Evolutionary conservation across 805 yeast genomes (phyloP).

Genomic region (Candida succiphila): DNA sequence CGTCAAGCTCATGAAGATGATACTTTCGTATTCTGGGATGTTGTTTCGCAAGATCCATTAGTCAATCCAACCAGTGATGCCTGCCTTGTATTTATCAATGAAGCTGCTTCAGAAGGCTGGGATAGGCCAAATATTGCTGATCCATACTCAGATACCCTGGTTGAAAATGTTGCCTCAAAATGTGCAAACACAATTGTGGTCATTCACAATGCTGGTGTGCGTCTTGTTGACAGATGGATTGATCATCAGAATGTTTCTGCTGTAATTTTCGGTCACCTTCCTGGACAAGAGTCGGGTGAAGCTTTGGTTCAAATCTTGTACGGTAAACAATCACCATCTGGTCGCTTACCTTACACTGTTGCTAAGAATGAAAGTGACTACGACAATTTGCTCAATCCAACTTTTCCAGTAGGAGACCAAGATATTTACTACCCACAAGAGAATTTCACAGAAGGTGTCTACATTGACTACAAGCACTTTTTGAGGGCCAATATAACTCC

Average conservation of each 20-base stretch:
- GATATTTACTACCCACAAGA: conserved; percentile 29
- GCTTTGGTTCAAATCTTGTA: conserved; percentile 49
- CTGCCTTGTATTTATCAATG: conserved; percentile 43
- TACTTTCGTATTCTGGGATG: conserved; percentile 7
- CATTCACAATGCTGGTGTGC: conserved; percentile 52
- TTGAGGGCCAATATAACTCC: conserved; percentile 47
- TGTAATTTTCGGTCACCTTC: conserved; percentile 31
- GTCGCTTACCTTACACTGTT: conserved; percentile 53
- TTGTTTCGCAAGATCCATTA: conserved; percentile 29
- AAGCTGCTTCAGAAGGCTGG: conserved; percentile 53
- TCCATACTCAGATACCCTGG: conserved; percentile 43
- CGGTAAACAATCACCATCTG: conserved; percentile 56
- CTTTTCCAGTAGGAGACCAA: conserved; percentile 15
- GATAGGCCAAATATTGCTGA: conserved; percentile 43
- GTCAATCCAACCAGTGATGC: conserved; percentile 35
- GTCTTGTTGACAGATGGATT: conserved; percentile 44
- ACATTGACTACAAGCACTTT: conserved; percentile 47
- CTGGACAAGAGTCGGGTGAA: conserved; percentile 36
- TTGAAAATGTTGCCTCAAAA: conserved; percentile 35
- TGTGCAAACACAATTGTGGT: conserved; percentile 49
- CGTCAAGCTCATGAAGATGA: conserved; percentile 25
- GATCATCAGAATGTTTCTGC: conserved; percentile 50
- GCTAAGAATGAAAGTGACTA: conserved; percentile 39
- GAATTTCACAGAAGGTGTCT: conserved; percentile 36
- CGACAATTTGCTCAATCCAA: conserved; percentile 26